Base-by-base conservation (phyloP, 306 rosid species). In the Erythrophleum fordii region DNA sequence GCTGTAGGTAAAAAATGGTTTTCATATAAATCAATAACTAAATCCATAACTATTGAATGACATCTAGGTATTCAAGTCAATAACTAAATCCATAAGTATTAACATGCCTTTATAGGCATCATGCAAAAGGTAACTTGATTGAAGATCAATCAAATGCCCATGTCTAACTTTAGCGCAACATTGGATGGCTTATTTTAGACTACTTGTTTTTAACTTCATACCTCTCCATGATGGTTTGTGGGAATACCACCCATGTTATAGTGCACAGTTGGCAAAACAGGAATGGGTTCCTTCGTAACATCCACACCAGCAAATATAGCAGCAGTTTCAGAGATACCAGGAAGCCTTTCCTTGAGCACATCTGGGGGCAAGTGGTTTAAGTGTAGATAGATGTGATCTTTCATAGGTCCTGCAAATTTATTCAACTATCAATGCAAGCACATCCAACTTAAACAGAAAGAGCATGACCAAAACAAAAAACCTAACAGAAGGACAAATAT, bases 231-330 rank as follows among this genome's bases (percentile, higher is more conserved):
- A 88, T 95, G 76, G 81, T 95, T 95, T 25, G 99, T 93, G 62
- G 98, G 99, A 85, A 95, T 80, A 39, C 99, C 99, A 28, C 99
- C 99, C 99, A 95, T 95, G 85, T 93, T 95, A 75, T 95, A 95
- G 83, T 95, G 99, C 77, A 93, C 99, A 3, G 99, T 95, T 64
- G 99, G 98, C 85, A 95, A 84, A 79, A 95, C 99, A 56, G 99
- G 99, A 81, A 95, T 93, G 42, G 99, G 99, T 83, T 95, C 97
- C 84, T 95, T 92, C 14, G 98, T 95, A 71, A 95, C 99, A 88
- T 96, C 99, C 59, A 96, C 99, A 12, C 98, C 99, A 77, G 99
- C 97, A 88, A 96, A 96, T 80, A 96, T 96, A 80, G 99, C 99
- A 76, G 99, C 99, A 79, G 99, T 96, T 92, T 96, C 99, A 66